Base-by-base conservation (phyloP, 768 basidiomycete species). In the Boletales sp. region DNA sequence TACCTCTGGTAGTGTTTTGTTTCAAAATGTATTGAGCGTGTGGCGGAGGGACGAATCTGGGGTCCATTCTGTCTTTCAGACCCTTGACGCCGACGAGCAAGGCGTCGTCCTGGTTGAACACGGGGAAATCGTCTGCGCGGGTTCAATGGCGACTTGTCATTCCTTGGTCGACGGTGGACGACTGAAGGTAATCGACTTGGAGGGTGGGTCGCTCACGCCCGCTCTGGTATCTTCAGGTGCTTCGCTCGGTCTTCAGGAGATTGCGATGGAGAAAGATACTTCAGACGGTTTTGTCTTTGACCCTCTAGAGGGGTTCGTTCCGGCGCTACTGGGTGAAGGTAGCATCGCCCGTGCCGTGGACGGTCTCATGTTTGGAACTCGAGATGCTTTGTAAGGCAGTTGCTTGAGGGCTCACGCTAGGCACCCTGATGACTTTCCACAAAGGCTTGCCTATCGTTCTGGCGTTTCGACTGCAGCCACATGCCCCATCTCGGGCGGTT, bases 391-490 rank as follows among this genome's bases (percentile, higher is more conserved):
- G 81, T 78, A 41, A 55, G 79, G 8, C 39, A 41, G 17, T 44
- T 25, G 2, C 41, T 37, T 19, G 19, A 13, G 18, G 7, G 3
- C n/a, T 8, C 31, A 10, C 31, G 31, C 14, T 31, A 8, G n/a
- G 25, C 37, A 41, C 37, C 34, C 43, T 63, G 38, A 63, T 25
- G 9, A 32, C 18, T 25, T 30, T 33, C 4, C 40, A 44, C 28
- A 33, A 57, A 91, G 89, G 31, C 60, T 87, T 36, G 87, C 90
- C 0, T 87, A 90, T 59, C 80, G 81, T 17, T 68, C 75, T 8
- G 90, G 91, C 4, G 85, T 94, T 3, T 89, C 88, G 2, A 77
- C 75, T 1, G 86, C 78, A 2, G 72, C 93, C 13, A 74, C 78
- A 0, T 77, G 83, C 0, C 91, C 90, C 0, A 60, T 68, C 7